These are phyloP conservation scores for Inga laurina DNA, from an alignment of 306 rosid species.

Conservation along the genomic window DNA sequence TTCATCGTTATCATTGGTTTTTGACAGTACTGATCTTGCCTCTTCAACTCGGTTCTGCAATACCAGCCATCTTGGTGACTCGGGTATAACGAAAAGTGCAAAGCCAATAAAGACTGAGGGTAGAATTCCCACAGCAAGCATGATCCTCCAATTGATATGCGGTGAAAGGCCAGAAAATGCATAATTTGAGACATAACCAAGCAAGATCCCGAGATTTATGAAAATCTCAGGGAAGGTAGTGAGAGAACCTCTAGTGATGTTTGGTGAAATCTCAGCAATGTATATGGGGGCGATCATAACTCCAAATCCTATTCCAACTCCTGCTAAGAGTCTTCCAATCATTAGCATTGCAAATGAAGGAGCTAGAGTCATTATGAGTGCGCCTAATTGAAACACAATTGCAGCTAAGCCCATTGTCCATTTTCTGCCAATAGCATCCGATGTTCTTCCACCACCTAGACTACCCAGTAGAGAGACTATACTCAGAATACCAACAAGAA, in stretches of 20 bases:
- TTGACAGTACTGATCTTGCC: conserved; percentile 70
- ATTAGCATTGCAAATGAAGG: conserved; percentile 62
- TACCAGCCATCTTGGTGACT: conserved; percentile 86
- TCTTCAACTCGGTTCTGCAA: conserved; percentile 66
- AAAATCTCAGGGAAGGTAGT: conserved; percentile 85
- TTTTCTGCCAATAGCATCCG: conserved; percentile 72
- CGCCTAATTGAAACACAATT: conserved; percentile 62
- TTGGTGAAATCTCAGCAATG: conserved; percentile 85
- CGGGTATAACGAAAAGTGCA: conserved; percentile 79
- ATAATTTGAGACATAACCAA: conserved; percentile 79
- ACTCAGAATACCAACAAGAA: conserved; percentile 77
- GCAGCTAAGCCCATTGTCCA: conserved; percentile 87
- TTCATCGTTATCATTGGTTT: conserved; percentile 62
- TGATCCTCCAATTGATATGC: conserved; percentile 77
- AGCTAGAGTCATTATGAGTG: conserved; percentile 65
- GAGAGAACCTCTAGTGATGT: conserved; percentile 63
- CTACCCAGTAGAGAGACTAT: conserved; percentile 74
- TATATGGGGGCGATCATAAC: conserved; percentile 73
- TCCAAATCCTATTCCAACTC: conserved; percentile 82
- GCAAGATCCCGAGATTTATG: conserved; percentile 69
- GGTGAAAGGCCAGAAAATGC: conserved; percentile 70
- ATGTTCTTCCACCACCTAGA: conserved; percentile 76
- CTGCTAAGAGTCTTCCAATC: conserved; percentile 74
- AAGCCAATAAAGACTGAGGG: conserved; percentile 74
- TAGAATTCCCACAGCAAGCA: conserved; percentile 83